phyloP scores from a whole-genome alignment of 1,284 basidiomycete species.

The Phlebopus sp. region DNA sequence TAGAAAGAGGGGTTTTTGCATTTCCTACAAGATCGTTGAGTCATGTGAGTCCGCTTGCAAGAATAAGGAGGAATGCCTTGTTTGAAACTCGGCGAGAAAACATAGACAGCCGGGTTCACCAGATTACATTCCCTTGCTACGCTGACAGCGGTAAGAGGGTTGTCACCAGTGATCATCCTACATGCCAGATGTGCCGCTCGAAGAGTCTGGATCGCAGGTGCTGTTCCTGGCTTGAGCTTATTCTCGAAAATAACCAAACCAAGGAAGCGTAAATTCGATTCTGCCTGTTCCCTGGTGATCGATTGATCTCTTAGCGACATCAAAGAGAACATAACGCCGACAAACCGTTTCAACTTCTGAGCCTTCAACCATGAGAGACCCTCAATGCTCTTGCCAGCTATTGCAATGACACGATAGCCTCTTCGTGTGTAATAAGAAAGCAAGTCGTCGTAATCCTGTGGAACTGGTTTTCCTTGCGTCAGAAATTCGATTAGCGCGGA shows the following conservation, averaged over 20 bases:
- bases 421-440: conserved; percentile 96
- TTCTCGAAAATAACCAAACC: conserved; percentile 99
- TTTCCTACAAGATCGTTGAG: conserved; percentile 46
- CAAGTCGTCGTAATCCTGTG: conserved; percentile 94
- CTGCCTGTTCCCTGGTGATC: conserved; percentile 90
- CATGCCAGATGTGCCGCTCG: conserved; percentile 90
- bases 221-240: conserved; percentile 92
- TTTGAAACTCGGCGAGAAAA: conserved; percentile 87
- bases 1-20: conserved; percentile 58
- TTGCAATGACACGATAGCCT: conserved; percentile 97
- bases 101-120: conserved; percentile 84
- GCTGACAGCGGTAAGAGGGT: conserved; percentile 93
- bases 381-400: conserved; percentile 95
- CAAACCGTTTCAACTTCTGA: conserved; percentile 90
- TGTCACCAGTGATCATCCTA: conserved; percentile 99
- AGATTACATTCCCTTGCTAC: conserved; percentile 95
- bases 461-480: conserved; percentile 55
- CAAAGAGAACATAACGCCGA: conserved; percentile 7
- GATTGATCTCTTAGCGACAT: conserved; percentile 4
- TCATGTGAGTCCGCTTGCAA: neutral
- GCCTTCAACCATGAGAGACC: conserved; percentile 97
- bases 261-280: conserved; percentile 87
- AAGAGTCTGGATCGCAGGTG: conserved; percentile 88
- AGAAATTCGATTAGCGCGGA: conserved; percentile 4
- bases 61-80: conserved; percentile 49